Evolutionary conservation across 306 rosid genomes (phyloP).

Genomic region (Prunus persica): DNA sequence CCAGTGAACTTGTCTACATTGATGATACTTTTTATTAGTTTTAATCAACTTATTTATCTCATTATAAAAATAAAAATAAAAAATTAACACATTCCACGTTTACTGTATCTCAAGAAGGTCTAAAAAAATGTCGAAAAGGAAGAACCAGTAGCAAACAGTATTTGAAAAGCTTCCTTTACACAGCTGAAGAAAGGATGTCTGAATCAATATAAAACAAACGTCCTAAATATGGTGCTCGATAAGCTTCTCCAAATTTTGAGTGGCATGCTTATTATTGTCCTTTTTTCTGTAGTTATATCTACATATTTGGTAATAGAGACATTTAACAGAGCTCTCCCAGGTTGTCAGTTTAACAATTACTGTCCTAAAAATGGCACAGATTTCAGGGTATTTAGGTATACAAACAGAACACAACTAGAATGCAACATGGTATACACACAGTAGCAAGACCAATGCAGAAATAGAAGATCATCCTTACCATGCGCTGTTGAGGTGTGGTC

Average conservation of each 20-base stretch:
- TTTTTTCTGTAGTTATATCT: no score
- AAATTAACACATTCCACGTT: no score
- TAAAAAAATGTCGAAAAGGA: neutral
- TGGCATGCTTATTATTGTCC: no score
- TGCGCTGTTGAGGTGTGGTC: conserved; percentile 83
- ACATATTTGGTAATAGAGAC: no score
- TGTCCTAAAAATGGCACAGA: neutral
- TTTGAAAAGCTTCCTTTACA: neutral
- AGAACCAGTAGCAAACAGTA: conserved; percentile 1
- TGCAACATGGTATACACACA: neutral
- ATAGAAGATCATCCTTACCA: conserved; percentile 39
- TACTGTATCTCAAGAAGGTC: neutral
- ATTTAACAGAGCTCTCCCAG: neutral
- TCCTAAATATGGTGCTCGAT: no score
- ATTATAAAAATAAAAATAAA: no score
- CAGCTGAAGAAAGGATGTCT: no score
- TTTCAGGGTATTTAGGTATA: neutral
- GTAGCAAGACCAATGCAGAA: neutral
- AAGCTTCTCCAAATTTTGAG: no score
- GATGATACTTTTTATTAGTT: neutral
- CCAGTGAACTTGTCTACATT: neutral
- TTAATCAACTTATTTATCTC: neutral
- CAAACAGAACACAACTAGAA: neutral
- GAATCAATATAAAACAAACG: no score
- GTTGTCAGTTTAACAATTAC: neutral